phyloP scores from a whole-genome alignment of 2,329 filamentous ascomycete genomes.

The Cytospora piceae region DNA sequence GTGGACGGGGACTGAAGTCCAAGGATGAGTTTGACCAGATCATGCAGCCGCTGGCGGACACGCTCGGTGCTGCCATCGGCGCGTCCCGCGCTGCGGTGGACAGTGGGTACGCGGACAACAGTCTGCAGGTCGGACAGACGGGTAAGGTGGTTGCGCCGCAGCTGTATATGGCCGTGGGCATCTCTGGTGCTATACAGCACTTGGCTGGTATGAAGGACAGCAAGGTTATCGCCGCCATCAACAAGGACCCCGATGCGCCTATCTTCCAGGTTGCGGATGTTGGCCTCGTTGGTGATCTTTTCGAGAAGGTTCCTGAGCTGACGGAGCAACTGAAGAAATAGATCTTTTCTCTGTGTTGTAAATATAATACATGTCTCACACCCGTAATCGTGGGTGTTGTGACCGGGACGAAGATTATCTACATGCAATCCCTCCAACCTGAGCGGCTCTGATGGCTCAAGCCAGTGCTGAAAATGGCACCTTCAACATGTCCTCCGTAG shows the following conservation, averaged over 20 bases:
- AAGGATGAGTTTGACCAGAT: slow-evolving; percentile 96
- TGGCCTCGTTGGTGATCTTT: slow-evolving; percentile 91
- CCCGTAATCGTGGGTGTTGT: background rate
- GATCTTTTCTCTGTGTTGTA: slow-evolving; percentile 24
- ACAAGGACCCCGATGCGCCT: slow-evolving; percentile 95
- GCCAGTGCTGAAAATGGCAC: slow-evolving; percentile 19
- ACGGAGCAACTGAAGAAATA: slow-evolving; percentile 86
- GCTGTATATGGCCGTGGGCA: slow-evolving; percentile 92
- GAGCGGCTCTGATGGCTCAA: background rate
- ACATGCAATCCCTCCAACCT: background rate
- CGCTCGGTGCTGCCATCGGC: slow-evolving; percentile 92
- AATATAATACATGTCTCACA: slow-evolving; percentile 9
- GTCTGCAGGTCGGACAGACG: slow-evolving; percentile 95
- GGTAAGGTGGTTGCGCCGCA: slow-evolving; percentile 98
- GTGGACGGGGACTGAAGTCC: slow-evolving; percentile 92
- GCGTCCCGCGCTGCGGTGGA: slow-evolving; percentile 95
- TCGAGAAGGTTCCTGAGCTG: slow-evolving; percentile 93
- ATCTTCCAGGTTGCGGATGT: slow-evolving; percentile 99
- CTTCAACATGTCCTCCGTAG: slow-evolving; percentile 59
- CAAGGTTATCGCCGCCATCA: slow-evolving; percentile 98
- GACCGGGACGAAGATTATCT: background rate
- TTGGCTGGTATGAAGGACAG: slow-evolving; percentile 99
- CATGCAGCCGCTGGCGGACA: slow-evolving; percentile 90
- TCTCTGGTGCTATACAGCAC: slow-evolving; percentile 97
- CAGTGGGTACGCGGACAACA: slow-evolving; percentile 97